Evolutionary conservation across 2,329 filamentous ascomycete genomes (phyloP).

Genomic region (Aspergillus novoparasiticus): DNA sequence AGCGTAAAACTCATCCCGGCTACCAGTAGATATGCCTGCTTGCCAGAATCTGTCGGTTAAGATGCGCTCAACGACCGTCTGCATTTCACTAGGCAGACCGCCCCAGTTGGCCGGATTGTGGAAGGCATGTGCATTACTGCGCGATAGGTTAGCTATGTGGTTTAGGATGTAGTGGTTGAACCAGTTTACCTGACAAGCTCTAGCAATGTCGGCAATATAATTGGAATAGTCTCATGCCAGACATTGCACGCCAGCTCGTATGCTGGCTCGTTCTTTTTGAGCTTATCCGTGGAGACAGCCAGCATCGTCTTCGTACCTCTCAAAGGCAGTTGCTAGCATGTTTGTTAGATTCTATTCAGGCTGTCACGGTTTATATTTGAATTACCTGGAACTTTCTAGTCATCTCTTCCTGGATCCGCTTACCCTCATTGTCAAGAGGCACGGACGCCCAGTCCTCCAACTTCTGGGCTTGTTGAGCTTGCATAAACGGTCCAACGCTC

Average conservation of each 20-base stretch:
- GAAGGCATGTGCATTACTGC: slow-evolving; percentile 83
- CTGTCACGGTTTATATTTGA: background rate
- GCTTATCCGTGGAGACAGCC: slow-evolving; percentile 87
- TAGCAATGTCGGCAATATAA: slow-evolving; percentile 82
- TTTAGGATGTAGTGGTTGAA: background rate
- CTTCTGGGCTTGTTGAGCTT: slow-evolving; percentile 70
- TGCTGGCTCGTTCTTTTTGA: slow-evolving; percentile 71
- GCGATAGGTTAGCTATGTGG: slow-evolving; percentile 15
- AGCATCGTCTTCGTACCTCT: slow-evolving; percentile 88
- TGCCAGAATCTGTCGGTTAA: slow-evolving; percentile 98
- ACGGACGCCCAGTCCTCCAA: slow-evolving; percentile 81
- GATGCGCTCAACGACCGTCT: slow-evolving; percentile 75
- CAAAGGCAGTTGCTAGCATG: slow-evolving; percentile 68
- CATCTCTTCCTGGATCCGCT: slow-evolving; percentile 75
- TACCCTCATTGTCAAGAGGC: slow-evolving; percentile 75
- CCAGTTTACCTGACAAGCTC: slow-evolving; percentile 70
- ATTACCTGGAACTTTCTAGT: slow-evolving; percentile 70
- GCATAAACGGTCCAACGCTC: slow-evolving; percentile 78
- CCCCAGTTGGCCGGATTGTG: slow-evolving; percentile 86
- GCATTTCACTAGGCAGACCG: slow-evolving; percentile 73
- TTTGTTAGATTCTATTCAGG: slow-evolving; percentile 10
- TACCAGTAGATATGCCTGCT: slow-evolving; percentile 92
- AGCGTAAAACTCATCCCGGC: slow-evolving; percentile 94
- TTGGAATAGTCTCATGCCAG: slow-evolving; percentile 82
- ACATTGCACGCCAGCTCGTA: slow-evolving; percentile 76